These are phyloP conservation scores for Solanum lycopersicoides DNA, from an alignment of 257 asterid genomes.

Conservation along the genomic window DNA sequence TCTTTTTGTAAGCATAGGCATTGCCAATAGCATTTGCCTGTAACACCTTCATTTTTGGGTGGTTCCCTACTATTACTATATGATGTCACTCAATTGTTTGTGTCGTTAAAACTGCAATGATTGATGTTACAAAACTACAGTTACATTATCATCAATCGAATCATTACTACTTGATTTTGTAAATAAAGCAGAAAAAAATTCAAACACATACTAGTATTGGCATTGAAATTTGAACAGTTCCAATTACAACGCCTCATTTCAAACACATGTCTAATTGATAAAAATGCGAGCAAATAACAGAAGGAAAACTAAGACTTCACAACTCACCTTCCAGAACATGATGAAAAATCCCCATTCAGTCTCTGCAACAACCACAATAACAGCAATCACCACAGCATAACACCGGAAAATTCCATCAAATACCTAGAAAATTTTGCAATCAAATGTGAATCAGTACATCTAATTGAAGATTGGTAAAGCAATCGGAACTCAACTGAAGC, in stretches of 20 bases:
- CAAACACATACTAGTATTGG: background rate
- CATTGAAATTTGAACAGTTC: background rate
- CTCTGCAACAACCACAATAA: slow-evolving; percentile 74
- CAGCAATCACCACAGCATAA: slow-evolving; percentile 68
- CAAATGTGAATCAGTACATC: no score
- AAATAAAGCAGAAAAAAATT: background rate
- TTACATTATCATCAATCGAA: background rate
- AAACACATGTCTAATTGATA: background rate
- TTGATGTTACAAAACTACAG: background rate
- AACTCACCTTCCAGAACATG: slow-evolving; percentile 59
- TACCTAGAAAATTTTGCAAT: slow-evolving; percentile 17
- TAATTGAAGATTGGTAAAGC: no score
- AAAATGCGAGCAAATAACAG: background rate
- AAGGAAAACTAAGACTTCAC: background rate
- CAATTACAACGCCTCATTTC: background rate
- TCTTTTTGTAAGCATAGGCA: background rate
- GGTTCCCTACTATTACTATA: background rate
- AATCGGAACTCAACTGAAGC: no score
- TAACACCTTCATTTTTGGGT: background rate
- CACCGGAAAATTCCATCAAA: slow-evolving; percentile 96
- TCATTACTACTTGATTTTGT: background rate
- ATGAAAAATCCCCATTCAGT: slow-evolving; percentile 74
- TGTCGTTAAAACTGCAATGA: background rate
- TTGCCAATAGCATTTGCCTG: background rate
- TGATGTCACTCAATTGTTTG: background rate